Evolutionary conservation across 2,329 filamentous ascomycete species (phyloP).

Genomic region (Whalleya microplaca): DNA sequence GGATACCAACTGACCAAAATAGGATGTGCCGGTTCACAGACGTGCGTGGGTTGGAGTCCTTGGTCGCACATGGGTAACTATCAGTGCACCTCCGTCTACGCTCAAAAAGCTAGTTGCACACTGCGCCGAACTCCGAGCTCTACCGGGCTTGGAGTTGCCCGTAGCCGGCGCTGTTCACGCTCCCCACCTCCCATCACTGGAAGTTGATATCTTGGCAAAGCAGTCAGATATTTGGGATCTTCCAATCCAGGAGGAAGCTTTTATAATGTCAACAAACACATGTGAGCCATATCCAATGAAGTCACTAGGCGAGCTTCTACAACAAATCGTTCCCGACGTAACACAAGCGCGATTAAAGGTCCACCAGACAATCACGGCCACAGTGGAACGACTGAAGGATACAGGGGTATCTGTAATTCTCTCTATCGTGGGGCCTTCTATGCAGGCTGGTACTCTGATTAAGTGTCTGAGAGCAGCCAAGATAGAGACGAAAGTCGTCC

Average conservation of each 20-base stretch:
- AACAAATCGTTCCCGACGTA: constrained; percentile 10
- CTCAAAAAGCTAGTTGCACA: constrained; percentile 10
- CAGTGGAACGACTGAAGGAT: constrained; percentile 13
- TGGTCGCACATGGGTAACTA: constrained; percentile 12
- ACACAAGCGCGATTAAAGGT: constrained; percentile 10
- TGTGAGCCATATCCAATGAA: constrained; percentile 9
- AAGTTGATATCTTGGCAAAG: neutral
- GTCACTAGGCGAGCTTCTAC: constrained; percentile 14
- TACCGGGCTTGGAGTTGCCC: constrained; percentile 6
- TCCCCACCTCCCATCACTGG: constrained; percentile 14
- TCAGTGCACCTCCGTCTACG: constrained; percentile 20
- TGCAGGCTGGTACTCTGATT: constrained; percentile 5
- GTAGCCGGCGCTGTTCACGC: constrained; percentile 18
- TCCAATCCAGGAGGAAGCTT: constrained; percentile 14
- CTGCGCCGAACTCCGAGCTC: neutral
- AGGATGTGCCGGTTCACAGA: constrained; percentile 15
- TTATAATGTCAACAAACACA: constrained; percentile 16
- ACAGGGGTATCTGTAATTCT: constrained; percentile 2
- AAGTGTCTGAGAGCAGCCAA: constrained; percentile 3
- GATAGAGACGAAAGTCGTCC: neutral
- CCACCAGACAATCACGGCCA: constrained; percentile 7
- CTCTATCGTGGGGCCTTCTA: constrained; percentile 18
- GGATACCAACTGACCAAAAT: too few species aligned
- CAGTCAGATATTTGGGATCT: constrained; percentile 20
- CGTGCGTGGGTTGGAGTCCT: constrained; percentile 20